A percentile compares a stretch with the other conserved stretches of the same genome.
phyloP scores from a whole-genome alignment of 1,284 basidiomycete genomes.

The Abortiporus biennis region DNA sequence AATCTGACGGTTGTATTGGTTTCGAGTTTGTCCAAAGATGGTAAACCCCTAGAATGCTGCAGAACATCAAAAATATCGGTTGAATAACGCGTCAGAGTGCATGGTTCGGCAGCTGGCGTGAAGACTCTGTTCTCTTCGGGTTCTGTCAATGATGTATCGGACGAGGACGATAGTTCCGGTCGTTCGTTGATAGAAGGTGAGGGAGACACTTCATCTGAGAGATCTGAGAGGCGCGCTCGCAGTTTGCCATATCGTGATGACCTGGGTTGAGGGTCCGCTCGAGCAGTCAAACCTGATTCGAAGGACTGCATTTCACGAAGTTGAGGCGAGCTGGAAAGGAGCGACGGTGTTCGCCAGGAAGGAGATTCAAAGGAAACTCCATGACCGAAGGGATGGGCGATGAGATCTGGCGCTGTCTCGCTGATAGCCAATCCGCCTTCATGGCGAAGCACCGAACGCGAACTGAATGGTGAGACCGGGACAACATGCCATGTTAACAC shows the following conservation, averaged over 20 bases:
- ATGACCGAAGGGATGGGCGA: constrained; percentile 56
- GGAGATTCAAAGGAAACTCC: constrained; percentile 60
- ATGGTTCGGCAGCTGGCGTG: constrained; percentile 28
- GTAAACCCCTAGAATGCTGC: constrained; percentile 74
- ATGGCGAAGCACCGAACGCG: constrained; percentile 22
- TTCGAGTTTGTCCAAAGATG: constrained; percentile 52
- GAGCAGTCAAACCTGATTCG: constrained; percentile 70
- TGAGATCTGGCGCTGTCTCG: constrained; percentile 21
- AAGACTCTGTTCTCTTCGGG: constrained; percentile 1
- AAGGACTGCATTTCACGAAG: constrained; percentile 78
- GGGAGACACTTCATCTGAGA: constrained; percentile 1
- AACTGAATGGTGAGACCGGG: constrained; percentile 30
- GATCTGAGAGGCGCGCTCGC: constrained; percentile 14
- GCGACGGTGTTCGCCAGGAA: constrained; percentile 31
- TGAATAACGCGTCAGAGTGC: constrained; percentile 57
- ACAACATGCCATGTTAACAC: constrained; percentile 53
- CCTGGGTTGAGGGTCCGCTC: constrained; percentile 29
- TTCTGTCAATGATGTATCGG: not conserved
- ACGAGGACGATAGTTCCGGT: constrained; percentile 3
- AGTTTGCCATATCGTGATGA: constrained; percentile 16
- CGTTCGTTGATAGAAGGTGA: not conserved
- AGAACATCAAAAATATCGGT: constrained; percentile 74
- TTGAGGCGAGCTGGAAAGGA: constrained; percentile 37
- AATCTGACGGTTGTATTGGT: constrained; percentile 54
- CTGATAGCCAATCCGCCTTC: constrained; percentile 8